phyloP scores from a whole-genome alignment of 441 rosid species.

The Capsella rubella region DNA sequence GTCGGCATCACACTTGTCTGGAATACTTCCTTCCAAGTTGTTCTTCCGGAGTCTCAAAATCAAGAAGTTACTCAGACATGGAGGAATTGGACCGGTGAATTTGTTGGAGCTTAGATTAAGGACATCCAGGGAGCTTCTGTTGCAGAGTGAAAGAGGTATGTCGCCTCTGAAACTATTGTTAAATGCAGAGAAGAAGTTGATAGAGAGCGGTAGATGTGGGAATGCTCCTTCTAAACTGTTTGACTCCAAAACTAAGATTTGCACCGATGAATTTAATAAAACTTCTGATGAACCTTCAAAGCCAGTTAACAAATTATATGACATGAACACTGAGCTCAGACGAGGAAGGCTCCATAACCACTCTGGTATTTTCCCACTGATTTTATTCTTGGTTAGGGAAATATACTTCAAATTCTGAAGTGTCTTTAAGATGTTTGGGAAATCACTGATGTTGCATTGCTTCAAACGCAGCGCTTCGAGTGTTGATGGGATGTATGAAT shows the following conservation, averaged over 20 bases:
- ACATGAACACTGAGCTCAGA: not conserved
- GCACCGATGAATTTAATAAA: not conserved
- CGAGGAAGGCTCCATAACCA: no score
- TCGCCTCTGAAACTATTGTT: not conserved
- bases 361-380: not conserved
- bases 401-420: not conserved
- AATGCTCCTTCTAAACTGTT: conserved; percentile 1
- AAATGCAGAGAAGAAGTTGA: not conserved
- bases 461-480: not conserved
- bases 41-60: not conserved
- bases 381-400: not conserved
- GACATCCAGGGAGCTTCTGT: not conserved
- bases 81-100: conserved; percentile 3
- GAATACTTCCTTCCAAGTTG: conserved; percentile 24
- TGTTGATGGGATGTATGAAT: not conserved
- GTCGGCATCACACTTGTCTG: not conserved
- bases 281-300: conserved; percentile 1
- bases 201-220: conserved; percentile 14
- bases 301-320: not conserved
- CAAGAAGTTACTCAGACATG: not conserved
- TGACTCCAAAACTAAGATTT: fast-evolving
- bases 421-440: conserved; percentile 6
- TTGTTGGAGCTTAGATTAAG: conserved; percentile 38
- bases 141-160: conserved; percentile 14
- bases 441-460: not conserved